These are phyloP conservation scores for Irpex lacteus DNA, from an alignment of 1,284 basidiomycete species.

Conservation along the genomic window DNA sequence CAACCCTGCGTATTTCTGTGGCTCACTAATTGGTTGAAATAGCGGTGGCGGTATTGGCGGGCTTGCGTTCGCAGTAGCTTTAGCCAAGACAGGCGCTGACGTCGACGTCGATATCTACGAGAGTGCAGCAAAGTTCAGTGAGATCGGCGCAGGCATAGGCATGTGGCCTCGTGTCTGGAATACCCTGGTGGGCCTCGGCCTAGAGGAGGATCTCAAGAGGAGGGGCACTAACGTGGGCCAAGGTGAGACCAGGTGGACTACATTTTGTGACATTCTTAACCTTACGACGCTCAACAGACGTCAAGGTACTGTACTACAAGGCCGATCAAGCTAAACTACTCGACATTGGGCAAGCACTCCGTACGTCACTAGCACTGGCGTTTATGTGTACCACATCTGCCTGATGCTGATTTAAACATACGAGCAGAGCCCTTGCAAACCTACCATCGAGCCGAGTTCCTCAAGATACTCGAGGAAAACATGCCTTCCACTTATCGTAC, in stretches of 20 bases:
- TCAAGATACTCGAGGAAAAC: slow-evolving; percentile 37
- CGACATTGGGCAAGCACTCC: background rate
- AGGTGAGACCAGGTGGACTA: background rate
- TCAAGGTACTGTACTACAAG: background rate
- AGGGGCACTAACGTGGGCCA: background rate
- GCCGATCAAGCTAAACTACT: background rate
- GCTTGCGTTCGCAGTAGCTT: slow-evolving; percentile 36
- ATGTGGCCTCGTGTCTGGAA: slow-evolving; percentile 27
- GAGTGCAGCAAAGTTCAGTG: slow-evolving; percentile 38
- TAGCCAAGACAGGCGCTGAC: slow-evolving; percentile 23
- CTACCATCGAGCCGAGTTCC: slow-evolving; percentile 42
- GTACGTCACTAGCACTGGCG: background rate
- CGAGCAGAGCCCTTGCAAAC: slow-evolving; percentile 13
- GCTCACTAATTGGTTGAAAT: background rate
- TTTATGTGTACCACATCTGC: background rate
- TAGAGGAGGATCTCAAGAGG: slow-evolving; percentile 18
- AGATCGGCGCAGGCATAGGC: slow-evolving; percentile 41
- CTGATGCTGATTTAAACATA: too few species aligned
- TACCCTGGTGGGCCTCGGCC: slow-evolving; percentile 20
- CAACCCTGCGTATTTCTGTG: background rate
- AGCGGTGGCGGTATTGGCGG: slow-evolving; percentile 45
- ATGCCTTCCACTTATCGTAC: slow-evolving; percentile 32
- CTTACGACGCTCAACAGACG: background rate
- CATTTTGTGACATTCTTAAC: too few species aligned
- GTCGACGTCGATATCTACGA: slow-evolving; percentile 42